phyloP scores from a whole-genome alignment of 257 asterid species.

The Solanum commersonii region DNA sequence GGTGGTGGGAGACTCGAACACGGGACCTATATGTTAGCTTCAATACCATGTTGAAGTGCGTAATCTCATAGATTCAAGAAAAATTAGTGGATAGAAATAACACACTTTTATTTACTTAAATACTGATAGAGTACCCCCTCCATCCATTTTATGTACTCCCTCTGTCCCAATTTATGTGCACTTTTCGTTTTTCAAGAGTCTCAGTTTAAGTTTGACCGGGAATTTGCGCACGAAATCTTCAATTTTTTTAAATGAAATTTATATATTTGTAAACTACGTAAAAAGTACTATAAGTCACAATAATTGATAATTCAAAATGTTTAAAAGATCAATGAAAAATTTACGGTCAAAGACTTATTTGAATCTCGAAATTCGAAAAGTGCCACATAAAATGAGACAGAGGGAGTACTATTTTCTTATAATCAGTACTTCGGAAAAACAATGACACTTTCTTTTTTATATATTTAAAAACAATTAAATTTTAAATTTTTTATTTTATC shows the following conservation, averaged over 20 bases:
- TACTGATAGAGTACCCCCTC: neutral
- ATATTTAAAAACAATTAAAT: neutral
- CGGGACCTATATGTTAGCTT: neutral
- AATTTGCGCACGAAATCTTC: no score
- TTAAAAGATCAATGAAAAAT: no score
- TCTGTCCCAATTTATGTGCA: no score
- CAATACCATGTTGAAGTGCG: neutral
- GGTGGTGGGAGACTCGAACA: neutral
- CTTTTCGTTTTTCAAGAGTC: no score
- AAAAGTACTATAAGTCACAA: no score
- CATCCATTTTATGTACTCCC: neutral
- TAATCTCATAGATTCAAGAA: neutral
- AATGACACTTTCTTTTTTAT: neutral
- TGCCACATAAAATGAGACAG: no score
- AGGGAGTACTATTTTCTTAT: neutral
- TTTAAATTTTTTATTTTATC: neutral
- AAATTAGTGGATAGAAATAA: neutral
- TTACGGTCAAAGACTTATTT: no score
- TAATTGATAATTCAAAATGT: no score
- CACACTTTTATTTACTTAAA: neutral
- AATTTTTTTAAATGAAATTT: no score
- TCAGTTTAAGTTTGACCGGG: fast-evolving
- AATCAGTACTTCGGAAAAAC: no score
- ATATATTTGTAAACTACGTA: no score
- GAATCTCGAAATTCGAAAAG: no score